phyloP scores from a whole-genome alignment of 345 rosid genomes.

The Heritiera fomes region DNA sequence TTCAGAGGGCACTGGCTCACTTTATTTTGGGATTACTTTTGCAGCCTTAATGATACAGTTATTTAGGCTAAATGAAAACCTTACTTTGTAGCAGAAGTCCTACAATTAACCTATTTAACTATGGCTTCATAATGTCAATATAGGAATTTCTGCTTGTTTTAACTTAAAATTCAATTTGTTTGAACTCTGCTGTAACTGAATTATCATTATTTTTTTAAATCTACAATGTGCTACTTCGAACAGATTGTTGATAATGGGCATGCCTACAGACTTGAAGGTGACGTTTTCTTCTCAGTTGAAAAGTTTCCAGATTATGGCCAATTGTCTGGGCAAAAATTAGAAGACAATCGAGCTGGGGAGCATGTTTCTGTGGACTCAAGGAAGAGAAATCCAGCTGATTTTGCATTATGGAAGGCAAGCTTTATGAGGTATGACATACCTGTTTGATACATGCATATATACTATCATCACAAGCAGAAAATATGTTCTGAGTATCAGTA shows the following conservation, averaged over 20 bases:
- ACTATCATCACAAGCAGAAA: background rate
- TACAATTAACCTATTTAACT: background rate
- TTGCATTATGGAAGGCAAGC: constrained; percentile 91
- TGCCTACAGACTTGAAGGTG: constrained; percentile 81
- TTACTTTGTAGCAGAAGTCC: background rate
- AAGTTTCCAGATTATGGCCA: constrained; percentile 70
- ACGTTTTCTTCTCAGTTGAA: constrained; percentile 83
- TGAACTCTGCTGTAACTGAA: background rate
- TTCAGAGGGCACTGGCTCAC: background rate
- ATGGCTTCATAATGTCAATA: background rate
- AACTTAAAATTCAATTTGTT: background rate
- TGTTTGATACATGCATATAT: background rate
- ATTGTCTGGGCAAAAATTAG: constrained; percentile 82
- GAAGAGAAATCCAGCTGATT: constrained; percentile 93
- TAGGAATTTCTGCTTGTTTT: background rate
- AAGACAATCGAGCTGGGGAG: constrained; percentile 96
- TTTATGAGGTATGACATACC: background rate
- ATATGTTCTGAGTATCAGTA: background rate
- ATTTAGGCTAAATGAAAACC: background rate
- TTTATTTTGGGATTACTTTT: background rate
- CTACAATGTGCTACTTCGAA: constrained; percentile 14
- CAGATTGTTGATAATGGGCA: constrained; percentile 89
- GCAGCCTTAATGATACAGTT: background rate
- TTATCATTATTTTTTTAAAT: background rate
- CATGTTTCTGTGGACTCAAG: constrained; percentile 85